These are phyloP conservation scores for Coemansia sp. DNA, from an alignment of 192 early-diverging fungal genomes.

Conservation along the genomic window DNA sequence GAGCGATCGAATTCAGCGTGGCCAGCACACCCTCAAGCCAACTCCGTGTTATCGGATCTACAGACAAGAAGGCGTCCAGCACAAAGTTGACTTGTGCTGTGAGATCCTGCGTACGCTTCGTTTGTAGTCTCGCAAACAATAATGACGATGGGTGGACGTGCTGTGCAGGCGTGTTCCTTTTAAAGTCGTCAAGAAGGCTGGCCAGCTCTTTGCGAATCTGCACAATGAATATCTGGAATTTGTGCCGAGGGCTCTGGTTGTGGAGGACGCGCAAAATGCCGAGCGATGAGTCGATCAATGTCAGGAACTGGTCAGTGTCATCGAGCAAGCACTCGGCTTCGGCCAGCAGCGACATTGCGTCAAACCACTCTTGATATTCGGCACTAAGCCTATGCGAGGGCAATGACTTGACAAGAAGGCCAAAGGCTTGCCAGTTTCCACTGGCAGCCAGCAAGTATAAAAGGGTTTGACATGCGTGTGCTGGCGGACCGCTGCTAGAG, in stretches of 20 bases:
- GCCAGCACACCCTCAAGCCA: constrained; percentile 29
- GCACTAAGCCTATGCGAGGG: constrained; percentile 19
- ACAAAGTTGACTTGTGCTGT: constrained; percentile 21
- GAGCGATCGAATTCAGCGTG: background rate
- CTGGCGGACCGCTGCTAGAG: constrained; percentile 29
- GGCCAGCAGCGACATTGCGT: constrained; percentile 21
- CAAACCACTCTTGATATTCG: constrained; percentile 24
- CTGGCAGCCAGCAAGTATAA: constrained; percentile 25
- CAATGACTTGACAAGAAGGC: constrained; percentile 22
- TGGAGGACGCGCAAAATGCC: constrained; percentile 24
- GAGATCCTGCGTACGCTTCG: constrained; percentile 13
- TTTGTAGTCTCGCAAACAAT: constrained; percentile 17
- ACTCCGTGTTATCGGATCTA: constrained; percentile 18
- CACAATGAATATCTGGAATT: constrained; percentile 34
- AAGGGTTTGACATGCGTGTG: constrained; percentile 26
- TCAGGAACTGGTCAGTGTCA: constrained; percentile 13
- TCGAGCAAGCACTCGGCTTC: constrained; percentile 26
- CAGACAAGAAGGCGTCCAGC: constrained; percentile 10
- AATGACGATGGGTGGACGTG: constrained; percentile 12
- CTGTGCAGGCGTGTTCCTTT: background rate
- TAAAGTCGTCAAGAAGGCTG: constrained; percentile 20
- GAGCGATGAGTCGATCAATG: constrained; percentile 17
- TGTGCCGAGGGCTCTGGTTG: constrained; percentile 11
- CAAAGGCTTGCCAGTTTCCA: constrained; percentile 25
- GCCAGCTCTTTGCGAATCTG: constrained; percentile 39